These are phyloP conservation scores for Phaffomyces opuntiae DNA, from an alignment of 805 yeast genomes.

Conservation along the genomic window DNA sequence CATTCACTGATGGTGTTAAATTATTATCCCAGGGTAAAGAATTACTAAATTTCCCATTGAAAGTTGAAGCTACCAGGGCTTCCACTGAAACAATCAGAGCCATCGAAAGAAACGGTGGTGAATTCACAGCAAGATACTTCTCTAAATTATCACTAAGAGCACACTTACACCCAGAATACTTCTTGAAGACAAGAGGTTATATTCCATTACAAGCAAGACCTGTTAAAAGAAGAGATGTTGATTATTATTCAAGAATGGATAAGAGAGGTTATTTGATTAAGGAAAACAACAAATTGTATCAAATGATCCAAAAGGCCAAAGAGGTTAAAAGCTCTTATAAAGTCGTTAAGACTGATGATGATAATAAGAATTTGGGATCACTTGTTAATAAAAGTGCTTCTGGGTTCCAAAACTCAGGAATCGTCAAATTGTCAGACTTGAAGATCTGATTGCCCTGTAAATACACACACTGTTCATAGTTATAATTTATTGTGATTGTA, in stretches of 20 bases:
- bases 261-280: slow-evolving; percentile 69
- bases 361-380: slow-evolving; percentile 9
- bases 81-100: slow-evolving; percentile 64
- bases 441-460: slow-evolving; percentile 9
- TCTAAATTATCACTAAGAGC: slow-evolving; percentile 63
- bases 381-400: slow-evolving; percentile 16
- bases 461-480: not conserved
- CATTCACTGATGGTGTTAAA: slow-evolving; percentile 73
- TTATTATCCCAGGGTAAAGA: slow-evolving; percentile 62
- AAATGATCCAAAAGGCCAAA: slow-evolving; percentile 18
- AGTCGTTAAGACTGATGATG: slow-evolving; percentile 4
- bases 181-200: slow-evolving; percentile 63
- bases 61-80: slow-evolving; percentile 79
- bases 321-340: slow-evolving; percentile 6
- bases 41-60: slow-evolving; percentile 48
- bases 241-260: slow-evolving; percentile 62
- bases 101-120: slow-evolving; percentile 69
- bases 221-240: slow-evolving; percentile 70
- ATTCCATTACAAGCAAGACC: slow-evolving; percentile 86
- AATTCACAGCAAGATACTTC: slow-evolving; percentile 66
- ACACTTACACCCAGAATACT: slow-evolving; percentile 69
- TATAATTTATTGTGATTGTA: too few relatives aligned
- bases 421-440: slow-evolving; percentile 18
- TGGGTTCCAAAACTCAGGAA: slow-evolving; percentile 20
- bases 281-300: slow-evolving; percentile 23